Percentiles rank a stretch among this genome's conserved stretches.
phyloP scores from a whole-genome alignment of 441 rosid species.

The Cnidoscolus chayamansa region DNA sequence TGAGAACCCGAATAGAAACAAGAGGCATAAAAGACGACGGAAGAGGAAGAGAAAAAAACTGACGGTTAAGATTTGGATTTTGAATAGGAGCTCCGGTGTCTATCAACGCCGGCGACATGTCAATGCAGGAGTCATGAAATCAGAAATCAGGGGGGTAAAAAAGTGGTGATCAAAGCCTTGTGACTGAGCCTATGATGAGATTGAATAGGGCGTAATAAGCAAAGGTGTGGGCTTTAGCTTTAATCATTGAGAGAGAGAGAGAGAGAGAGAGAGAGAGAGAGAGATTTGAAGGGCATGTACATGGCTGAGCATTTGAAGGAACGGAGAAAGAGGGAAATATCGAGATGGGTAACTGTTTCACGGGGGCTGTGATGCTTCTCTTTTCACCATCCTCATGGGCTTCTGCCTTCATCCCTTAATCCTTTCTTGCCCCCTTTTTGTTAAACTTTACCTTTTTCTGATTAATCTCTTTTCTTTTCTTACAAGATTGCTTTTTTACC shows the following conservation, averaged over 20 bases:
- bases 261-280: not conserved
- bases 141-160: slow-evolving; percentile 15
- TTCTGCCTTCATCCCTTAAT: slow-evolving; percentile 17
- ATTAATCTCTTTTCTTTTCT: slow-evolving; percentile 4
- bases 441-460: slow-evolving; percentile 51
- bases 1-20: slow-evolving; percentile 12
- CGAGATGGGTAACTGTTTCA: not conserved
- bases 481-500: no score
- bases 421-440: slow-evolving; percentile 11
- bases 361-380: not conserved
- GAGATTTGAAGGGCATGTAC: not conserved
- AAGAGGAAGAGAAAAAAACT: slow-evolving; percentile 32
- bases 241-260: slow-evolving; percentile 7
- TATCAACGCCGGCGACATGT: slow-evolving; percentile 44
- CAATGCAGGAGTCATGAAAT: slow-evolving; percentile 42
- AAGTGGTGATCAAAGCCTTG: slow-evolving; percentile 16
- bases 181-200: slow-evolving; percentile 12
- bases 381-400: slow-evolving; percentile 11
- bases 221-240: not conserved
- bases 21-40: slow-evolving; percentile 7
- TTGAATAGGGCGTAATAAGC: not conserved
- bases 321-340: not conserved
- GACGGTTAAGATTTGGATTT: slow-evolving; percentile 28
- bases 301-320: slow-evolving; percentile 13
- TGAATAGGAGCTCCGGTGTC: slow-evolving; percentile 31